Evolutionary conservation across 345 rosid species (phyloP), one percentile per base, ranked within the genome.

Genomic region (Salix arbutifolia): DNA sequence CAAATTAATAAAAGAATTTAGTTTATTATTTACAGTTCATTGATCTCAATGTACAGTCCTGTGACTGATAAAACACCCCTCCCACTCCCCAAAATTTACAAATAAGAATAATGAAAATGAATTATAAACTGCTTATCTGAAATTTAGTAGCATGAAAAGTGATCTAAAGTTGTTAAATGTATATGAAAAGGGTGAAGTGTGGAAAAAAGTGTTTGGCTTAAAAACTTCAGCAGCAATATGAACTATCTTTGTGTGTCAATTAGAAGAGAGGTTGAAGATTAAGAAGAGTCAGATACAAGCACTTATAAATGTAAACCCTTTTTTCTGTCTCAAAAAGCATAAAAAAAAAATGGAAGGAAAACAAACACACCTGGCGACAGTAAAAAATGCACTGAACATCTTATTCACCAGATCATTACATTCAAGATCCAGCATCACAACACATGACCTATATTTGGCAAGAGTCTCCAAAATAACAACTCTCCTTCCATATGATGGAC

Each of bases 391-490:
- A 73, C 85, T 87, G 91, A 89, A 96, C 92, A 96, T 92, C 86
- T 92, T 86, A 81, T 91, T 88, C 82, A 96, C 91, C 74, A 93
- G 87, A 86, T 93, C 93, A 77, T 93, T 91, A 76, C 98, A 93
- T 89, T 92, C 99, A 74, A 96, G 97, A 89, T 93, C 99, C 91
- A 96, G 80, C 97, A 96, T 93, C 80, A 93, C 97, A 74, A 93
- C 91, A 80, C 98, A 96, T 66, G 98, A 96, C 90, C 96, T 89
- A 85, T 88, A 92, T 82, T 90, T 96, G 48, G 99, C 97, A 83
- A 93, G 88, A 69, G 95, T 96, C 90, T 93, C 99, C 84, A 96
- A 84, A 81, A 96, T 93, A 84, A 87, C 86, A 80, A 92, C 97
- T 83, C 94, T 89, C 89, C 97, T 90, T 78, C 93, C 95, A 87